Evolutionary conservation across 2,329 filamentous ascomycete genomes (phyloP), one percentile per base, ranked within the genome.

Genomic region (Colletotrichum sojae): DNA sequence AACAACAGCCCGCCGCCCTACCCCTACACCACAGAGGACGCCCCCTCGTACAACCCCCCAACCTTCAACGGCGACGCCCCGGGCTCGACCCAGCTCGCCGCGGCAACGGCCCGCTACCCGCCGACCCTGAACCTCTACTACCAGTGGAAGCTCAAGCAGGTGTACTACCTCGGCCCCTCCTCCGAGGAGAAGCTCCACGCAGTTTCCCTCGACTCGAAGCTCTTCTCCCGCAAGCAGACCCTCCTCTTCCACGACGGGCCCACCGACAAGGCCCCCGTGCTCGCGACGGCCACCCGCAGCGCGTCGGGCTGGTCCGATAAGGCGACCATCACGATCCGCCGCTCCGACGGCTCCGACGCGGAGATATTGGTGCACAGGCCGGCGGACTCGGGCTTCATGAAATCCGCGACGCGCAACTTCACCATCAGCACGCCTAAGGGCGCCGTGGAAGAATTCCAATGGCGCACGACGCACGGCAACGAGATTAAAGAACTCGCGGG

Each of bases 401-500:
- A 63, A 4, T 51, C 27, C 1, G 27, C 62, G 15, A 43, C 55
- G 15, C 61, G 66, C 12, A 25, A 51, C 12, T 63, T 69, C 20
- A 46, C 43, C 49, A 31, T 63, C 36, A 22, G 52, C 5, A 36
- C 39, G 5, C 18, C 48, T 18, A 60, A 63, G 36, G 31, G 45
- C 1, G 43, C n/a, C 1, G 45, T 52, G 6, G 58, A 71, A 2
- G 55, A 62, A 4, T 72, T 72, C 18, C 67, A 71, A 45, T 72
- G 71, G 71, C 48, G 71, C n/a, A 68, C 54, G 2, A 64, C 64
- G 0, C 31, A 49, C 1, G 70, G 71, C 1, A 56, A 61, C 0
- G 71, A 72, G 31, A 71, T 71, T 52, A 56, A 59, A 16, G 51
- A 65, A 5, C 55, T 70, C 10, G 70, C 59, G n/a, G 56, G 59